phyloP scores from a whole-genome alignment of 2,329 filamentous ascomycete species.

The Claviceps pusilla region DNA sequence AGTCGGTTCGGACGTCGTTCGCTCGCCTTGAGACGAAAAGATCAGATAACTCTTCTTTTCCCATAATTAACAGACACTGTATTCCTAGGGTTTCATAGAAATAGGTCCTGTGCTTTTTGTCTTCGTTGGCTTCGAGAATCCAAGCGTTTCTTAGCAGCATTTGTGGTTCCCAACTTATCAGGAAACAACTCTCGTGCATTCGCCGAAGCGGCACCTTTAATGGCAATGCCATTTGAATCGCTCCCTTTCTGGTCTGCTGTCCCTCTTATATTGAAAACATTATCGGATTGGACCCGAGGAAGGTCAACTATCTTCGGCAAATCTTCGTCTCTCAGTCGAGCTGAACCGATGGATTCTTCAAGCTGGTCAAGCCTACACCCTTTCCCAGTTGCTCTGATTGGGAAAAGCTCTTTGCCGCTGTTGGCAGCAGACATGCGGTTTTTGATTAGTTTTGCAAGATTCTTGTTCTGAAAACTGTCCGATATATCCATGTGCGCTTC shows the following conservation, averaged over 20 bases:
- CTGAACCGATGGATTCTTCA: constrained; percentile 24
- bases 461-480: constrained; percentile 21
- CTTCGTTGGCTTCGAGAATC: constrained; percentile 38
- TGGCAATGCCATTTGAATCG: constrained; percentile 39
- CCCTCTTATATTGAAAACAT: constrained; percentile 46
- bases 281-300: constrained; percentile 26
- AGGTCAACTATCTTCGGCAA: constrained; percentile 44
- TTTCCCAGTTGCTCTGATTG: constrained; percentile 16
- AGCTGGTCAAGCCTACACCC: constrained; percentile 23
- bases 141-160: constrained; percentile 57
- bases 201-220: constrained; percentile 44
- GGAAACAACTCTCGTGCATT: constrained; percentile 55
- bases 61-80: not conserved
- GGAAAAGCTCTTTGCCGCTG: constrained; percentile 25
- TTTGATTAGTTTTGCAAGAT: constrained; percentile 19
- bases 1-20: too few species aligned
- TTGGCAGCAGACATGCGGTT: constrained; percentile 18
- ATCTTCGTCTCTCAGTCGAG: constrained; percentile 21
- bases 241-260: constrained; percentile 31
- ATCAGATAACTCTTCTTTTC: too few species aligned
- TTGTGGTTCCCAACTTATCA: constrained; percentile 38
- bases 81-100: constrained; percentile 33
- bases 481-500: constrained; percentile 23
- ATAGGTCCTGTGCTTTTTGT: constrained; percentile 59
- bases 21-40: too few species aligned